Base-by-base conservation (phyloP, 768 basidiomycete species). In the Xanthoconium purpureum region DNA sequence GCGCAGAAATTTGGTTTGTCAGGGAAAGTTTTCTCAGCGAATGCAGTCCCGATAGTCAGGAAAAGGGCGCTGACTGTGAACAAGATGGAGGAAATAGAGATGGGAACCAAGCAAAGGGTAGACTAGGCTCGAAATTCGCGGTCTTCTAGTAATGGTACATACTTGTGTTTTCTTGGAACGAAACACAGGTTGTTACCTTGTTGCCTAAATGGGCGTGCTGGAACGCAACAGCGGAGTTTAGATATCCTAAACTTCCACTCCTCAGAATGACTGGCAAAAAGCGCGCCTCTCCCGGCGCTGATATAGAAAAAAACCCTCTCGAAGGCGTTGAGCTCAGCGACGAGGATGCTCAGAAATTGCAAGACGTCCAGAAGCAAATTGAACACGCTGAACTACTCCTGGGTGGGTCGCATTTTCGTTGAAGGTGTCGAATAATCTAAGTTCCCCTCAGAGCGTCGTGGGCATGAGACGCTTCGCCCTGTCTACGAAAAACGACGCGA, bases 211-310 rank as follows among this genome's bases (percentile, higher is more conserved):
- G 38, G 36, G 9, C 28, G 24, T 55, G 55, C 28, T 36, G 35
- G 20, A 55, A 60, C 46, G 39, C 59, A 60, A 57, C 48, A 60
- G 70, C 69, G 70, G 69, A 71, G 69, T 71, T 71, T 55, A 51
- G 63, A 71, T 59, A 37, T 63, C 57, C 59, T 55, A 66, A 68
- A 60, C 60, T 66, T 67, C 46, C 28, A 50, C 50, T 28, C 12
- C 44, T 10, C 36, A 43, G 46, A 55, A 75, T 75, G 74, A 71
- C 74, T 47, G 75, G 75, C 62, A 84, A 80, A 64, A 90, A 93
- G 78, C 87, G 91, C 73, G 84, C 80, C 42, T 87, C 88, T 55
- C 87, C 89, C n/a, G 90, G 89, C 12, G 82, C 85, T 43, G 87
- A 89, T 47, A 81, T 77, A n/a, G 84, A 84, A 69, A 91, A 90